Base-by-base conservation (phyloP, 2,329 filamentous ascomycete genomes). In the Penicillium sp. region DNA sequence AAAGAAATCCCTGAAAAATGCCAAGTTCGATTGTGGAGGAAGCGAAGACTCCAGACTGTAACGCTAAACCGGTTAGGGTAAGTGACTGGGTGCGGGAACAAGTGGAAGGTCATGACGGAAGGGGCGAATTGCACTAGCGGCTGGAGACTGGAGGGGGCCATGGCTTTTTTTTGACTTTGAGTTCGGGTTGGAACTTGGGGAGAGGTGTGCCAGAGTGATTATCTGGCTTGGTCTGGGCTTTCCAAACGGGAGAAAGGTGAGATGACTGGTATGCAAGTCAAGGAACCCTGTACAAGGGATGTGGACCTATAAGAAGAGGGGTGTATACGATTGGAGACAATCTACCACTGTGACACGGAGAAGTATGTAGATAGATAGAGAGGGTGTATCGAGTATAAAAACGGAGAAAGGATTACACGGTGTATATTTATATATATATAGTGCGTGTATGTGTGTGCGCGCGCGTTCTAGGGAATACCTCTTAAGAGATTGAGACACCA, bases 61-160 rank as follows among this genome's bases (percentile, higher is more conserved):
- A 33, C 49, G 28, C 65, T 68, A 66, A 42, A 5, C 65, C 48
- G 16, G 26, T 59, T 45, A 4, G 3, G 35, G 64, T 61, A 63
- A 65, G 62, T 60, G 57, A 61, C 55, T 59, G 52, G 58, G 57
- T 55, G 62, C 54, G 54, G 54, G 55, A 51, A 42, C 45, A 25
- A 40, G 19, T 42, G 30, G 55, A 63, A 61, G 48, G 48, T 55
- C 48, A 66, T 68, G 65, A 69, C 67, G 67, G 67, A 69, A 69
- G 65, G 67, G 67, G 67, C 64, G 52, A 69, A 65, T 62, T 63
- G 59, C 64, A 43, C 61, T 65, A 67, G 48, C 48, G 48, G 48
- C 48, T 33, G 30, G 48, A 51, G 48, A 30, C 30, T 35, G n/a
- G 48, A 51, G 48, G 30, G 48, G 48, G 48, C 28, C 48, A 51